Evolutionary conservation across 495 filamentous ascomycete genomes (phyloP).

Genomic region (Pyrenula aspistea): DNA sequence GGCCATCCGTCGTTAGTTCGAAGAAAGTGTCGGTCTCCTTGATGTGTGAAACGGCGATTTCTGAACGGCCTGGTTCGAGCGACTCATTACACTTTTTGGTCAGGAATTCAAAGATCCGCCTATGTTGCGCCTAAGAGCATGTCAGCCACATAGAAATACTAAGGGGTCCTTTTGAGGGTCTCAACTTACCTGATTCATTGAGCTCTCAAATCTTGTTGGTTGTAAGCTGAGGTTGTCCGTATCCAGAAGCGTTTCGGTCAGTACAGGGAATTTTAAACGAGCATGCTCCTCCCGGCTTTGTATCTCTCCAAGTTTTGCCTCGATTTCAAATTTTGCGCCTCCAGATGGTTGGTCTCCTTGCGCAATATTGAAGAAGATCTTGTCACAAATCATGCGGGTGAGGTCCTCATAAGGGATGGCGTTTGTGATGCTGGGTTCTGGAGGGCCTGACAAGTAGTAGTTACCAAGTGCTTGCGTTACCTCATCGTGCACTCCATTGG

Average conservation of each 20-base stretch:
- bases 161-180: constrained; percentile 1
- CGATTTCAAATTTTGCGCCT: constrained; percentile 72
- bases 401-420: constrained; percentile 55
- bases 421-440: constrained; percentile 64
- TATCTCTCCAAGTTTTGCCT: constrained; percentile 78
- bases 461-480: constrained; percentile 1
- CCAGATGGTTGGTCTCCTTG: constrained; percentile 36
- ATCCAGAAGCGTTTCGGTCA: constrained; percentile 53
- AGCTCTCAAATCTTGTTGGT: constrained; percentile 56
- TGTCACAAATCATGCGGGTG: constrained; percentile 57
- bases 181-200: constrained; percentile 67
- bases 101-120: constrained; percentile 63
- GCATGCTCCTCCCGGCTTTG: constrained; percentile 57
- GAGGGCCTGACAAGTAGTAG: constrained; percentile 31
- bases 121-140: constrained; percentile 55
- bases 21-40: constrained; percentile 72
- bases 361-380: constrained; percentile 53
- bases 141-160: constrained; percentile 7
- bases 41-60: constrained; percentile 68
- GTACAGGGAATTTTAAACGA: constrained; percentile 51
- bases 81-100: constrained; percentile 51
- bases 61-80: constrained; percentile 39
- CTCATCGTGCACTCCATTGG: neutral
- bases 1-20: constrained; percentile 48
- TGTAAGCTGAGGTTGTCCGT: constrained; percentile 29